Conservation (phyloP, 768 basidiomycete species). For the Hebeloma cylindrosporum region DNA sequence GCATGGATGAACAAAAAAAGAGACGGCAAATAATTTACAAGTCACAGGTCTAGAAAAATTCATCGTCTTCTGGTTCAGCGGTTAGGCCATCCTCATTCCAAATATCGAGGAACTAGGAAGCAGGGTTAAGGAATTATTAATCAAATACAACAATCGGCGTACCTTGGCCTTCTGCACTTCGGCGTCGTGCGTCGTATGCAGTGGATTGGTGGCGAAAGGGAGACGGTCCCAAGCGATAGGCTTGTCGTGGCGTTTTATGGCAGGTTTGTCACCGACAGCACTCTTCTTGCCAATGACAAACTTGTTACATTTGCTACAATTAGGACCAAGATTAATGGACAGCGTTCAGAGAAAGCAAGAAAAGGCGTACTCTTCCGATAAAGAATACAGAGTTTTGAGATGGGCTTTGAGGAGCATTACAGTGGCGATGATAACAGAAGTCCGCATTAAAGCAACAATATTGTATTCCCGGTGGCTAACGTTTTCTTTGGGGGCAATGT, state of each 20-base stretch:
- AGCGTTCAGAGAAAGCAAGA: not conserved
- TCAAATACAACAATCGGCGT: conserved; percentile 24
- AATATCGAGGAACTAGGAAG: conserved; percentile 63
- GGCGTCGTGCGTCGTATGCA: conserved; percentile 63
- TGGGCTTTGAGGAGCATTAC: conserved; percentile 86
- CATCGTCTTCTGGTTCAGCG: conserved; percentile 61
- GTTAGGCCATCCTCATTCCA: conserved; percentile 82
- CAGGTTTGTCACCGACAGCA: conserved; percentile 82
- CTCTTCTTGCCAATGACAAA: conserved; percentile 89
- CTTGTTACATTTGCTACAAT: conserved; percentile 85
- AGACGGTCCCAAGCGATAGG: conserved; percentile 74
- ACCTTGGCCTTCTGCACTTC: conserved; percentile 65
- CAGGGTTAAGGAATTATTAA: conserved; percentile 3
- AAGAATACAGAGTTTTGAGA: conserved; percentile 76
- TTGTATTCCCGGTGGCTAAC: conserved; percentile 17
- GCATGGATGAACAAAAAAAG: conserved; percentile 4
- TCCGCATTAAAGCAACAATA: conserved; percentile 47
- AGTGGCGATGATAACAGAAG: conserved; percentile 77
- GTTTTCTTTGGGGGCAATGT: conserved; percentile 6
- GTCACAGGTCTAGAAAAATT: conserved; percentile 22
- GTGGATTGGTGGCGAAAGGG: conserved; percentile 59
- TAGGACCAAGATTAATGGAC: conserved; percentile 1
- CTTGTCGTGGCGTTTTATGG: conserved; percentile 56
- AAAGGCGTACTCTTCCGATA: conserved; percentile 84
- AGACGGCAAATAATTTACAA: conserved; percentile 1